phyloP scores from a whole-genome alignment of 768 basidiomycete genomes.

The Tricholoma bakamatsutake region DNA sequence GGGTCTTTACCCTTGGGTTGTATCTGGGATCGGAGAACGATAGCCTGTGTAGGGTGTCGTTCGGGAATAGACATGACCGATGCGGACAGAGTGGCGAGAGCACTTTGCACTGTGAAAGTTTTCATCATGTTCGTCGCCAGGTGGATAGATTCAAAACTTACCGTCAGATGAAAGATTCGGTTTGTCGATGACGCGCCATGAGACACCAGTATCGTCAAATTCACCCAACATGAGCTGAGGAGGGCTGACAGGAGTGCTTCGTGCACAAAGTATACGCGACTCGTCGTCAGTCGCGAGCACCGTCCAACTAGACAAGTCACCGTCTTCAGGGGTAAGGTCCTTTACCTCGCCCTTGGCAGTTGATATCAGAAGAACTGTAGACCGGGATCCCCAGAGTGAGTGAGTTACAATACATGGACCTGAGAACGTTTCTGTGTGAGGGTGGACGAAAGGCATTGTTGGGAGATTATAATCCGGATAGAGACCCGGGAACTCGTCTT shows the following conservation, averaged over 20 bases:
- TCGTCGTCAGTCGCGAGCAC: conserved; percentile 44
- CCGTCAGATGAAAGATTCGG: conserved; percentile 34
- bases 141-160: conserved; percentile 22
- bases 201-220: conserved; percentile 19
- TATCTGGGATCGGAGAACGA: conserved; percentile 37
- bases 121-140: not conserved
- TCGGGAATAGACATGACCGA: conserved; percentile 45
- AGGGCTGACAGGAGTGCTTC: conserved; percentile 43
- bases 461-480: conserved; percentile 48
- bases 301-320: conserved; percentile 44
- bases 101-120: conserved; percentile 32
- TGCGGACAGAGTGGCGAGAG: conserved; percentile 34
- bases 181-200: conserved; percentile 39
- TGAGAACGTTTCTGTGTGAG: conserved; percentile 6
- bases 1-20: conserved; percentile 24
- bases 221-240: conserved; percentile 45
- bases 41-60: conserved; percentile 46
- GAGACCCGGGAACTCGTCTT: conserved; percentile 54
- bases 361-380: conserved; percentile 43
- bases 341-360: conserved; percentile 32
- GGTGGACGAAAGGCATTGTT: conserved; percentile 31
- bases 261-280: conserved; percentile 37
- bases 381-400: conserved; percentile 50
- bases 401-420: conserved; percentile 33
- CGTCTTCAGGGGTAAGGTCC: conserved; percentile 37